These are phyloP conservation scores for Auricularia cornea DNA, from an alignment of 768 basidiomycete species.

Conservation along the genomic window DNA sequence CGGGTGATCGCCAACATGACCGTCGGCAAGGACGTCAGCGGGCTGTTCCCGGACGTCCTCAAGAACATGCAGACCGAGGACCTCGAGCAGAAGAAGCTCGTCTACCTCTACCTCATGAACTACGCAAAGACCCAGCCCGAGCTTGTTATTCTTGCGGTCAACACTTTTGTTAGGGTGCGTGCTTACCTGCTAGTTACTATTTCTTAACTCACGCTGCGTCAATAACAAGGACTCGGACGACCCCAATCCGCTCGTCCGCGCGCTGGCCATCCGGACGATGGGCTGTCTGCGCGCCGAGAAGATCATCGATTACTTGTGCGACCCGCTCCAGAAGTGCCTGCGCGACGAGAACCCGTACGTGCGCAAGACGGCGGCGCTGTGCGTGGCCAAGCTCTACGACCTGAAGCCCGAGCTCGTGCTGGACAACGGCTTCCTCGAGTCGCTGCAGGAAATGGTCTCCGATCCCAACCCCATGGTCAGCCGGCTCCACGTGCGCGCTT, in stretches of 20 bases:
- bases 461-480: conserved; percentile 94
- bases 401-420: conserved; percentile 91
- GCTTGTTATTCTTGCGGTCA: conserved; percentile 96
- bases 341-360: conserved; percentile 97
- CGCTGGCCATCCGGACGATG: conserved; percentile 97
- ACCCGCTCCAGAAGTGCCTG: conserved; percentile 85
- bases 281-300: conserved; percentile 94
- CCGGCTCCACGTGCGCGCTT: background rate
- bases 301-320: conserved; percentile 98
- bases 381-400: conserved; percentile 96
- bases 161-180: conserved; percentile 76
- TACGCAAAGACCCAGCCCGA: conserved; percentile 99
- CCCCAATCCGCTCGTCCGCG: conserved; percentile 91
- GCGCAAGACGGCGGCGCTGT: conserved; percentile 93
- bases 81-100: conserved; percentile 98
- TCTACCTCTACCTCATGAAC: conserved; percentile 99
- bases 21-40: conserved; percentile 93
- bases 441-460: conserved; percentile 84
- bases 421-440: conserved; percentile 88
- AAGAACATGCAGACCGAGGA: conserved; percentile 99
- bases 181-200: background rate
- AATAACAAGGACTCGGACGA: conserved; percentile 79
- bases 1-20: conserved; percentile 97
- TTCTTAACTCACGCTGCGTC: background rate
- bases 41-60: conserved; percentile 94